phyloP scores from a whole-genome alignment of 306 rosid species.

The Hippophae rhamnoides region DNA sequence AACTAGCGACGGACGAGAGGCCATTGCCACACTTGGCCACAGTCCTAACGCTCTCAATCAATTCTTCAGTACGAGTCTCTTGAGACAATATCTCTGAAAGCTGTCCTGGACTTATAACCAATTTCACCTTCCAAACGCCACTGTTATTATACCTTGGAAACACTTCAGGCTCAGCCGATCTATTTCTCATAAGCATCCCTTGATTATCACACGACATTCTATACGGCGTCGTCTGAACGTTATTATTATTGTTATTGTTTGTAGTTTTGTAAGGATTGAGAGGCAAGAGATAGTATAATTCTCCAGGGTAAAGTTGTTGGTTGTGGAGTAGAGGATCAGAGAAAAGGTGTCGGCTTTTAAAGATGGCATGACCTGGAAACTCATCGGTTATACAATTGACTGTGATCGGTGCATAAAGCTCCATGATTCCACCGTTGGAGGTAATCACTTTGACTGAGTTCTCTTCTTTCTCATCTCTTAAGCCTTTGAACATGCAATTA shows the following conservation, averaged over 20 bases:
- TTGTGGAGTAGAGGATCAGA: constrained; percentile 41
- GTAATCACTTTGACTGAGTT: constrained; percentile 45
- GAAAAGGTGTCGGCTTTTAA: constrained; percentile 31
- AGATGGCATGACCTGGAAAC: constrained; percentile 65
- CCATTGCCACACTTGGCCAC: constrained; percentile 60
- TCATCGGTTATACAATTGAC: constrained; percentile 47
- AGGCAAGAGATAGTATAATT: constrained; percentile 64
- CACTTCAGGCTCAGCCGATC: constrained; percentile 40
- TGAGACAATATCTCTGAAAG: constrained; percentile 68
- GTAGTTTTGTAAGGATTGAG: constrained; percentile 33
- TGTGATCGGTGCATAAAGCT: constrained; percentile 48
- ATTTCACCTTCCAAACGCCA: constrained; percentile 82
- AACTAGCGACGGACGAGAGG: constrained; percentile 32
- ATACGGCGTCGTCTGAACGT: constrained; percentile 35
- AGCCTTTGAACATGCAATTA: constrained; percentile 57
- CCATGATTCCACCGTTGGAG: constrained; percentile 67
- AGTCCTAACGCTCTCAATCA: constrained; percentile 70
- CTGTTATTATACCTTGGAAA: constrained; percentile 45
- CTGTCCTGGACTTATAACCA: constrained; percentile 65
- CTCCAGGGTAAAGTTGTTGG: constrained; percentile 46
- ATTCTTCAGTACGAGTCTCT: constrained; percentile 50
- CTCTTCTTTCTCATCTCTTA: constrained; percentile 15
- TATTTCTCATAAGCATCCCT: background rate
- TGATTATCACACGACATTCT: constrained; percentile 46
- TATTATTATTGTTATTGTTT: background rate